Evolutionary conservation across 768 basidiomycete species (phyloP), one percentile per base, ranked within the genome.

Genomic region (Leccinum obscurum): DNA sequence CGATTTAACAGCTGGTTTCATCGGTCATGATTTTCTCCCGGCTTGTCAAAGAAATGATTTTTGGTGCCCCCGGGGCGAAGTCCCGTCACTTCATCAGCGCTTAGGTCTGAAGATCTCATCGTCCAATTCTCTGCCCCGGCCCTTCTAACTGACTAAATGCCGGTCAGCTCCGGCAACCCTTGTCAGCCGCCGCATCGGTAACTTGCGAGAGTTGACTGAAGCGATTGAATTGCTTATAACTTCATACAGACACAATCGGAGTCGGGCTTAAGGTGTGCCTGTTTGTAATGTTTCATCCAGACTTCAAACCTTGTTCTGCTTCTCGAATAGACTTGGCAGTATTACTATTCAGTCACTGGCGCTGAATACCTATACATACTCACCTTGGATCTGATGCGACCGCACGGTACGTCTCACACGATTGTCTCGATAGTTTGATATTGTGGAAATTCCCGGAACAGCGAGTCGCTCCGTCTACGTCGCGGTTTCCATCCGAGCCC

Each of bases 221-320:
- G 64, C 63, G 60, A 70, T 54, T 71, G 63, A 72, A 71, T 72
- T 68, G 64, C 61, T 67, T 70, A 63, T 61, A 52, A 35, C 20
- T 53, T 53, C 48, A 28, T 48, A 37, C 34, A 35, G 58, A 61
- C 55, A 59, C 58, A 41, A 54, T 34, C 30, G 34, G 50, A 28
- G 62, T 70, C 70, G 68, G 71, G 35, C 60, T 58, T 70, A 66
- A 68, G 66, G 70, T 72, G 64, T 62, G 66, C 63, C 54, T 34
- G 41, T 54, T 37, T 54, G 22, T 51, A 13, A 53, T 15, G 55
- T 49, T 62, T 63, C 48, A 39, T 55, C 56, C 44, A 55, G 44
- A 46, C 41, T 46, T 35, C 54, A 55, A 63, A 72, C 70, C 68
- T 66, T 72, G 68, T 65, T 56, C 58, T n/a, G 13, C n/a, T 20